A percentile compares a stretch with the other conserved stretches of the same genome.
Conservation (phyloP, 2,329 filamentous ascomycete genomes). For the Byssoonygena ceratinophila region DNA sequence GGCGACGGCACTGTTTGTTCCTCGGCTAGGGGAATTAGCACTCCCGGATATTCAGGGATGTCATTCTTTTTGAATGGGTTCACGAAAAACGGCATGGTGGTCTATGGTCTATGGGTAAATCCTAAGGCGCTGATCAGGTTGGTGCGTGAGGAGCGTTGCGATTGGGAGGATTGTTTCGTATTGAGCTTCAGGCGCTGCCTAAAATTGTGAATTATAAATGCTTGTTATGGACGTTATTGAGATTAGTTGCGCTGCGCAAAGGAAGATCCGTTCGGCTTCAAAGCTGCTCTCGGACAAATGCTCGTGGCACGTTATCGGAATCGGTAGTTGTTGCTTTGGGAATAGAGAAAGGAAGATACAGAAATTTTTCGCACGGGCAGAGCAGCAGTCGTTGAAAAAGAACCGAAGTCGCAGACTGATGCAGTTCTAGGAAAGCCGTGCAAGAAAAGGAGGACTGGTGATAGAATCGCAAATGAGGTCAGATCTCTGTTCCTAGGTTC, state of each 20-base stretch:
- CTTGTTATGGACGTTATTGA: no score
- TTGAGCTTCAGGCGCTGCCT: no score
- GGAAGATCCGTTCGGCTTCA: no score
- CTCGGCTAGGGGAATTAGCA: slow-evolving; percentile 39
- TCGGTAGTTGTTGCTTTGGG: not conserved
- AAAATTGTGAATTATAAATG: no score
- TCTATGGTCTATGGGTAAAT: not conserved
- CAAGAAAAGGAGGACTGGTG: not conserved
- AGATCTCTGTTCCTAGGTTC: not conserved
- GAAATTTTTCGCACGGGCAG: not conserved
- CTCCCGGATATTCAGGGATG: slow-evolving; percentile 36
- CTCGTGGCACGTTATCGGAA: no score
- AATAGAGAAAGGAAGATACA: no score
- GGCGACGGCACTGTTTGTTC: slow-evolving; percentile 23
- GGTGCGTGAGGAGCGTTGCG: not conserved
- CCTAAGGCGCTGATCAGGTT: no score
- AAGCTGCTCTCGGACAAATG: no score
- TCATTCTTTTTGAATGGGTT: slow-evolving; percentile 40
- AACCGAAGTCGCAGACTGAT: not conserved
- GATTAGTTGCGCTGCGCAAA: not conserved
- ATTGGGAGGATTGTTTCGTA: not conserved
- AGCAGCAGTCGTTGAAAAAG: no score
- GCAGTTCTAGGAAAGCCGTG: not conserved
- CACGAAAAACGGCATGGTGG: slow-evolving; percentile 23
- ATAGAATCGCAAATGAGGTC: not conserved